These are phyloP conservation scores for Alternaria novae-zelandiae DNA, from an alignment of 2,329 filamentous ascomycete genomes.

Conservation along the genomic window DNA sequence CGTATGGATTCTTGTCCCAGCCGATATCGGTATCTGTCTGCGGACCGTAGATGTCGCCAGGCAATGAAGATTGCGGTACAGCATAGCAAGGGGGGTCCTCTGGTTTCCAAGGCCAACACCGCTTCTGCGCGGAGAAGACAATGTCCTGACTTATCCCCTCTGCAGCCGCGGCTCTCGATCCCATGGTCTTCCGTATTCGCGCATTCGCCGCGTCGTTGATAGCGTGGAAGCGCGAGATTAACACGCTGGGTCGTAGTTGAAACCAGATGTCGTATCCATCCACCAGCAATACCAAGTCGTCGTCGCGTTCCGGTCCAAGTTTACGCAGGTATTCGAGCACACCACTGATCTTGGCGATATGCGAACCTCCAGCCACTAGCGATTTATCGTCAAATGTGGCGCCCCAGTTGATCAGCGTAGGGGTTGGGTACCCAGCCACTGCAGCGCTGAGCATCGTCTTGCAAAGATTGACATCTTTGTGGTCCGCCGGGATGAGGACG, in stretches of 20 bases:
- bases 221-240: neutral
- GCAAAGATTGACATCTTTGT: constrained; percentile 3
- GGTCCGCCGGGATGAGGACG: neutral
- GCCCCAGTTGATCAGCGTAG: constrained; percentile 5
- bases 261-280: constrained; percentile 6
- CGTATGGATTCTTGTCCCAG: neutral
- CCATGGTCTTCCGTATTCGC: neutral
- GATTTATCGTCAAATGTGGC: neutral
- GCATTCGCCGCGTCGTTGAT: neutral
- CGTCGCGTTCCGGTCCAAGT: neutral
- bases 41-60: neutral
- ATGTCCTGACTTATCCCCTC: neutral
- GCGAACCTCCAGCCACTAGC: neutral
- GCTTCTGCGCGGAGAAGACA: constrained; percentile 1
- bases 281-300: neutral
- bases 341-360: constrained; percentile 1
- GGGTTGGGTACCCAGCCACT: neutral
- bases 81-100: neutral
- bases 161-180: neutral
- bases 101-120: neutral
- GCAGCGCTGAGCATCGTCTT: constrained; percentile 1
- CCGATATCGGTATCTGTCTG: constrained; percentile 1
- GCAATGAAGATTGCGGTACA: neutral
- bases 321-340: neutral
- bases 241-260: neutral